Conservation (phyloP, 1,284 basidiomycete species). For the Leccinum cinnamomeum region DNA sequence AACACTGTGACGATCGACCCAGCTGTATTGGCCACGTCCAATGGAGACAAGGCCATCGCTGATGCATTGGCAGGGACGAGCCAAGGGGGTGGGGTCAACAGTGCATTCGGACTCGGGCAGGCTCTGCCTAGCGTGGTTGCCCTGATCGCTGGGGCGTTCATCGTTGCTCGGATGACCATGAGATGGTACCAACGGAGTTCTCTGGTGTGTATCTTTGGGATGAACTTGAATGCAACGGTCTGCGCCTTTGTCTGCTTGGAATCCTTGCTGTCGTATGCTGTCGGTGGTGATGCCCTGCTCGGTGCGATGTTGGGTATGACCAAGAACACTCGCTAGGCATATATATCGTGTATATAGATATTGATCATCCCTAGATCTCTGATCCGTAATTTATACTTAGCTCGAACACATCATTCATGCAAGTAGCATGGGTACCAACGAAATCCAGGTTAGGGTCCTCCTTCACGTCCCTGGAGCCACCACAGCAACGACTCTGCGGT, state of each 20-base stretch:
- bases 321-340: slow-evolving; percentile 4
- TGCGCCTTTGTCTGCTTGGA: slow-evolving; percentile 18
- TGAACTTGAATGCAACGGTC: slow-evolving; percentile 5
- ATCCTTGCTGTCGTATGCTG: slow-evolving; percentile 5
- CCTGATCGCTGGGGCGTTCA: slow-evolving; percentile 21
- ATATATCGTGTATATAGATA: background rate
- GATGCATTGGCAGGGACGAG: slow-evolving; percentile 12
- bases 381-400: too few species aligned
- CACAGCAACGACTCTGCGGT: slow-evolving; percentile 31
- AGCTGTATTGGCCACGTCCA: slow-evolving; percentile 34
- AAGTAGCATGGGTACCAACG: background rate
- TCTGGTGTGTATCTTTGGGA: background rate
- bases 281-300: slow-evolving; percentile 7
- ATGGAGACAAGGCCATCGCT: slow-evolving; percentile 30
- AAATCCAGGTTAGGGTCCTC: background rate
- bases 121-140: slow-evolving; percentile 13
- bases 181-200: slow-evolving; percentile 1
- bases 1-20: slow-evolving; percentile 35
- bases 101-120: slow-evolving; percentile 8
- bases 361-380: too few species aligned
- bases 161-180: slow-evolving; percentile 8
- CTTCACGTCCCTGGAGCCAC: slow-evolving; percentile 2
- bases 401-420: background rate
- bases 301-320: background rate
- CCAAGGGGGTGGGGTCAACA: background rate